Conservation (phyloP, 257 asterid species). For the Solanum sitiens region DNA sequence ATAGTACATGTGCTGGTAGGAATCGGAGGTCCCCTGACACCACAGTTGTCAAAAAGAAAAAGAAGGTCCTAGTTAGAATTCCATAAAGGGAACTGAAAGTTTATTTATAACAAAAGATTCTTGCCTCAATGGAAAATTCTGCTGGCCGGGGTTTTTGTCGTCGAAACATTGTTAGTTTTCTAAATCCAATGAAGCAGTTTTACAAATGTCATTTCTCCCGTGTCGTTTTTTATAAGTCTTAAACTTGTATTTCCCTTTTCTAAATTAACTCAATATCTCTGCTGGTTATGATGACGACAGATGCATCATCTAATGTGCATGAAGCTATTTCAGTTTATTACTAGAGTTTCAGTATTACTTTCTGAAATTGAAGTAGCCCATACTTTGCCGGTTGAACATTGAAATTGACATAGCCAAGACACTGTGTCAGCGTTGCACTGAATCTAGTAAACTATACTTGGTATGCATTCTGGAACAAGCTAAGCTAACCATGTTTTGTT, state of each 20-base stretch:
- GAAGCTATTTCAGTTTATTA: slow-evolving; percentile 34
- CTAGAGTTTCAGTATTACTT: slow-evolving; percentile 29
- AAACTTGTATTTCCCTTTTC: not conserved
- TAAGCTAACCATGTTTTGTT: not conserved
- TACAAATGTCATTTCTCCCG: not conserved
- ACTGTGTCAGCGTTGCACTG: slow-evolving; percentile 53
- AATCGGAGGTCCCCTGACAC: not conserved
- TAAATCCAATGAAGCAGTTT: not conserved
- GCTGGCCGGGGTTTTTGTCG: not conserved
- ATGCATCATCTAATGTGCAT: slow-evolving; percentile 72
- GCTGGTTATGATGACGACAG: slow-evolving; percentile 28
- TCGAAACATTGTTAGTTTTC: not conserved
- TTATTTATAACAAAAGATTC: not conserved
- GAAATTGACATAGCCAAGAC: slow-evolving; percentile 56
- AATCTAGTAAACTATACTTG: slow-evolving; percentile 84
- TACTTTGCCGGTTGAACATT: slow-evolving; percentile 46
- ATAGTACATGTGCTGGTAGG: not conserved
- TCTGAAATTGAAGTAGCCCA: slow-evolving; percentile 75
- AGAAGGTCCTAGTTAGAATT: not conserved
- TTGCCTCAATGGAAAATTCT: not conserved
- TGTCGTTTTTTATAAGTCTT: not conserved
- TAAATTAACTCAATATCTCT: not conserved
- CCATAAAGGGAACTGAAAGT: not conserved
- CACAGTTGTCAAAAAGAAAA: not conserved
- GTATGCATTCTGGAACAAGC: slow-evolving; percentile 24